These are phyloP conservation scores for Starmerella geochares DNA, from an alignment of 805 yeast genomes.

Conservation along the genomic window DNA sequence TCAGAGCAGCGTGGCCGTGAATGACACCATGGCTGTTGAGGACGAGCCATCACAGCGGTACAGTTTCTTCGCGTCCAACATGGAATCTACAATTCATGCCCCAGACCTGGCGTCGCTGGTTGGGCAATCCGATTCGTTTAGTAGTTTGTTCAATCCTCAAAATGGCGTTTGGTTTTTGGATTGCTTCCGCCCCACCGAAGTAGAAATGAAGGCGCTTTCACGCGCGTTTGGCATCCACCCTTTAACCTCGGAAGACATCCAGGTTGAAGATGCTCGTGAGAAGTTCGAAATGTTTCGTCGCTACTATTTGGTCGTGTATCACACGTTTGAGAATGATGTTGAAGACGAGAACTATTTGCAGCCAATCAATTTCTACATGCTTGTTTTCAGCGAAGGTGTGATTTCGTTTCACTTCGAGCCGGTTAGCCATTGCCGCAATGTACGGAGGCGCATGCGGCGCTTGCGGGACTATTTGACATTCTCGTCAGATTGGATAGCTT, in stretches of 20 bases:
- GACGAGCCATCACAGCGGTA: conserved; percentile 60
- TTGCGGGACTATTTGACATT: conserved; percentile 51
- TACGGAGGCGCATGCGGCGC: conserved; percentile 54
- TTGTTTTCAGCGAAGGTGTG: conserved; percentile 52
- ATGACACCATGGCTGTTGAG: conserved; percentile 1
- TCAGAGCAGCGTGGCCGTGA: conserved; percentile 1
- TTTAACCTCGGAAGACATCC: conserved; percentile 91
- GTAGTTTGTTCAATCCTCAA: conserved; percentile 58
- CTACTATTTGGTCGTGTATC: conserved; percentile 93
- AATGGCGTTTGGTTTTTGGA: conserved; percentile 94
- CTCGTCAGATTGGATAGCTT: conserved; percentile 55
- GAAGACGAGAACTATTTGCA: conserved; percentile 48
- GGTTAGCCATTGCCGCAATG: conserved; percentile 49
- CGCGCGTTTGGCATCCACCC: conserved; percentile 97
- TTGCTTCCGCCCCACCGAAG: conserved; percentile 86
- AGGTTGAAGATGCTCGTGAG: conserved; percentile 94
- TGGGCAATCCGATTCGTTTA: conserved; percentile 46
- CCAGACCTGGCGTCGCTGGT: conserved; percentile 74
- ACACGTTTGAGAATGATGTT: conserved; percentile 86
- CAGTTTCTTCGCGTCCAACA: conserved; percentile 69
- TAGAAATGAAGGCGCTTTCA: conserved; percentile 83
- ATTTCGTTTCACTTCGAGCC: conserved; percentile 52
- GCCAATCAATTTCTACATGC: conserved; percentile 51
- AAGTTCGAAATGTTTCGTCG: conserved; percentile 84
- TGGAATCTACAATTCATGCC: conserved; percentile 82